Conservation (phyloP, 805 yeast species). For the Grigorovia humatica region DNA sequence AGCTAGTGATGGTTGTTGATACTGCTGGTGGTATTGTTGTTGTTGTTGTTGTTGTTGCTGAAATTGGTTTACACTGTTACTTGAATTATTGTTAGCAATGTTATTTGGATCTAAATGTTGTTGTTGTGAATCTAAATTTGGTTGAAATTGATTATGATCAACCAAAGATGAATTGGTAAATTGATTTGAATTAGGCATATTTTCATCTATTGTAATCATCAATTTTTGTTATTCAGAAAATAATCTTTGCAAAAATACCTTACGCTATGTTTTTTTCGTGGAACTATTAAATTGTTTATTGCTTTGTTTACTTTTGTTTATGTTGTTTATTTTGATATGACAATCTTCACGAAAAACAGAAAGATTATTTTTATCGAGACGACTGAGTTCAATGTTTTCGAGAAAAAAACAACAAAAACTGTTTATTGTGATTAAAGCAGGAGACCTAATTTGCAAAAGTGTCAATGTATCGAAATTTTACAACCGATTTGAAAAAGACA, state of each 20-base stretch:
- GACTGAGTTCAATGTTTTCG: background rate
- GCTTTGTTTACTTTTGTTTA: too few species aligned
- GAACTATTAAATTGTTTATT: too few species aligned
- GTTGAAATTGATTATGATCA: slow-evolving; percentile 11
- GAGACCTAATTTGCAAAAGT: background rate
- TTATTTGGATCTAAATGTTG: slow-evolving; percentile 5
- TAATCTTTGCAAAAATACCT: too few species aligned
- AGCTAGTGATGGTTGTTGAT: slow-evolving; percentile 8
- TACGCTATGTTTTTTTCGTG: too few species aligned
- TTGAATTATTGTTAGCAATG: background rate
- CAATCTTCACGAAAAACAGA: background rate
- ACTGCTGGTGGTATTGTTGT: slow-evolving; percentile 8
- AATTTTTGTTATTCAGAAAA: too few species aligned
- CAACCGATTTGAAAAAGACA: background rate
- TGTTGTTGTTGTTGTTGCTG: slow-evolving; percentile 9
- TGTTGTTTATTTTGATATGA: too few species aligned
- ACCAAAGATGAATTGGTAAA: background rate
- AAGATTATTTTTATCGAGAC: background rate
- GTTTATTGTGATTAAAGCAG: background rate
- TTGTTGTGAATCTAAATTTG: slow-evolving; percentile 14
- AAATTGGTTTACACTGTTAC: slow-evolving; percentile 4
- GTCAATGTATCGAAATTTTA: background rate
- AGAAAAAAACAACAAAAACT: too few species aligned
- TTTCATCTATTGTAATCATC: background rate
- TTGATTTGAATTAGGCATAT: background rate